phyloP scores from a whole-genome alignment of 2,329 filamentous ascomycete genomes.

The Neopestalotiopsis rosae region DNA sequence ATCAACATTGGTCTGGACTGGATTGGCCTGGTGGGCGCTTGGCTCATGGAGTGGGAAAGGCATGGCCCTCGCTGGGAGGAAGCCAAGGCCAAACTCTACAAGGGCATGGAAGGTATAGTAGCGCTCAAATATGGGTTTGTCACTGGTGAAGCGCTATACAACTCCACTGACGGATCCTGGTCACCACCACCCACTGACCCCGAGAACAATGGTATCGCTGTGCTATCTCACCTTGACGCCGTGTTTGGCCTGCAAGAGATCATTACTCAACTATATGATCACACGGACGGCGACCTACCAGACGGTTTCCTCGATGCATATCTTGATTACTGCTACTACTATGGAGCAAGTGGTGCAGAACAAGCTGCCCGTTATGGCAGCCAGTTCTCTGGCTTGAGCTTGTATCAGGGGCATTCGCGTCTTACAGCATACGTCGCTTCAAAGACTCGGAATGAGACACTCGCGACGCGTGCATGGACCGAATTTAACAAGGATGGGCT shows the following conservation, averaged over 20 bases:
- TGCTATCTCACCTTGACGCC: constrained; percentile 60
- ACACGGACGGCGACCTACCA: constrained; percentile 50
- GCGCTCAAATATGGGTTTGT: constrained; percentile 63
- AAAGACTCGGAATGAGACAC: constrained; percentile 47
- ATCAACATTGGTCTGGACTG: constrained; percentile 60
- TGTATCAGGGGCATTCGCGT: constrained; percentile 63
- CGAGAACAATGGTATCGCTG: constrained; percentile 54
- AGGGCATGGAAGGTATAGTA: constrained; percentile 56
- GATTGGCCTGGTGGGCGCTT: constrained; percentile 60
- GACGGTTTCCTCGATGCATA: constrained; percentile 58
- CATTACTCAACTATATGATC: constrained; percentile 58
- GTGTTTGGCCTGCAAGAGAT: constrained; percentile 66
- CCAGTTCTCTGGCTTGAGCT: constrained; percentile 50
- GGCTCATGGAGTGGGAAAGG: constrained; percentile 66
- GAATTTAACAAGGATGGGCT: constrained; percentile 58
- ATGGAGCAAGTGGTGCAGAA: constrained; percentile 52
- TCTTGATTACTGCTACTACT: constrained; percentile 67
- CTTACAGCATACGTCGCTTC: constrained; percentile 60
- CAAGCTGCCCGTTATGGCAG: constrained; percentile 58
- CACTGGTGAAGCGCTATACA: constrained; percentile 59
- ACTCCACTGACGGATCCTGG: constrained; percentile 53
- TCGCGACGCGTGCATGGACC: constrained; percentile 57
- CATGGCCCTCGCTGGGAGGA: constrained; percentile 58
- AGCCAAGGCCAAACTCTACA: constrained; percentile 53
- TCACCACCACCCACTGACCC: constrained; percentile 58